A percentile compares a stretch with the other conserved stretches of the same genome.
These are phyloP conservation scores for Xylaria sp. DNA, from an alignment of 2,329 filamentous ascomycete genomes.

Conservation along the genomic window DNA sequence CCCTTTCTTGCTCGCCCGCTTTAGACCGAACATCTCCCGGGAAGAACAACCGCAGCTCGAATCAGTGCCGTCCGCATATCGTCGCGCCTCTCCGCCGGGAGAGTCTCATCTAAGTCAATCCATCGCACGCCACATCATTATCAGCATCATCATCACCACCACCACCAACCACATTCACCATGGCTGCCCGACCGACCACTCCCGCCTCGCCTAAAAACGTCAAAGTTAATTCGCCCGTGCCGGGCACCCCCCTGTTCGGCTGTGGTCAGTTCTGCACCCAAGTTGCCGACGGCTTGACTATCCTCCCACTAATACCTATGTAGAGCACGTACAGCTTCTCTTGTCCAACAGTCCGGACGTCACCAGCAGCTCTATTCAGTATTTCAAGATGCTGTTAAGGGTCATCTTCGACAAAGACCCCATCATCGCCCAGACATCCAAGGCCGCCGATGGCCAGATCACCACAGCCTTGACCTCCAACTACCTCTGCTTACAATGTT, in stretches of 20 bases:
- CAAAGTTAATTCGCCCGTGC: conserved; percentile 69
- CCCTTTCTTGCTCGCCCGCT: background rate
- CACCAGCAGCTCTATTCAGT: conserved; percentile 74
- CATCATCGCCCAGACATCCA: conserved; percentile 73
- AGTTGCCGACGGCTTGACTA: conserved; percentile 31
- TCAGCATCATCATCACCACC: background rate
- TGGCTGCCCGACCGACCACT: conserved; percentile 49
- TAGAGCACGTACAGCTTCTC: conserved; percentile 79
- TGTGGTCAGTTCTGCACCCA: conserved; percentile 64
- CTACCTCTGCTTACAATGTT: conserved; percentile 79
- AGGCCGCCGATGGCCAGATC: conserved; percentile 65
- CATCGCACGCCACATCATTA: background rate
- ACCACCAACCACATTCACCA: conserved; percentile 24
- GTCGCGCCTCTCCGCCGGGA: conserved; percentile 1
- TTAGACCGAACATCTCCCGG: background rate
- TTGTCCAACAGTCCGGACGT: conserved; percentile 70
- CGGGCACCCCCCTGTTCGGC: conserved; percentile 70
- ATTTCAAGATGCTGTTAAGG: conserved; percentile 78
- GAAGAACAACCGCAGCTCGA: background rate
- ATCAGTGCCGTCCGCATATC: background rate
- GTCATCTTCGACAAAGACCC: conserved; percentile 76
- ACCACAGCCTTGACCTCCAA: conserved; percentile 73
- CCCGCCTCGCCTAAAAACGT: conserved; percentile 60
- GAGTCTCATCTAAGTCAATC: background rate
- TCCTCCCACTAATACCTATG: conserved; percentile 28